Conservation (phyloP, 371 early-diverging fungal species). For the Mortierella sp. region DNA sequence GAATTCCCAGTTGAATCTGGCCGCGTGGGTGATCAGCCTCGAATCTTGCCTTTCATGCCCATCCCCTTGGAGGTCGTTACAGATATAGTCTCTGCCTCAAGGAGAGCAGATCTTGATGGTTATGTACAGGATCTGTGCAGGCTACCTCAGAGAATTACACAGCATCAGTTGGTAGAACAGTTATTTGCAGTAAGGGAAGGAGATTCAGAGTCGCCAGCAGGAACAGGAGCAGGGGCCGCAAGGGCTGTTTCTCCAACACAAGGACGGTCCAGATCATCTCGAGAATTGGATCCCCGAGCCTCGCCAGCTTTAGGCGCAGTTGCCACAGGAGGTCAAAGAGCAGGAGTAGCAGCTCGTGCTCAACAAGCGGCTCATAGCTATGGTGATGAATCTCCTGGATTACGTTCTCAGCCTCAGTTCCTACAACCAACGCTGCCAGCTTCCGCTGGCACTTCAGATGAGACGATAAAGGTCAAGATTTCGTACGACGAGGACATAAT, state of each 20-base stretch:
- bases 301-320: slow-evolving; percentile 15
- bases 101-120: slow-evolving; percentile 73
- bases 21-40: slow-evolving; percentile 66
- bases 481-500: slow-evolving; percentile 77
- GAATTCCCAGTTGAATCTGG: slow-evolving; percentile 84
- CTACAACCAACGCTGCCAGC: not conserved
- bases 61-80: slow-evolving; percentile 70
- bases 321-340: slow-evolving; percentile 10
- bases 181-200: slow-evolving; percentile 78
- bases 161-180: slow-evolving; percentile 65
- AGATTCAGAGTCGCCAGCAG: slow-evolving; percentile 68
- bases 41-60: slow-evolving; percentile 85
- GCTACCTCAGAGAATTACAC: slow-evolving; percentile 71
- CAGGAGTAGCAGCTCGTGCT: slow-evolving; percentile 9
- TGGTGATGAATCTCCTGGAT: slow-evolving; percentile 35
- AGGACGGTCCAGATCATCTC: slow-evolving; percentile 8
- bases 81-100: slow-evolving; percentile 69
- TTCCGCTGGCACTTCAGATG: slow-evolving; percentile 9
- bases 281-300: slow-evolving; percentile 20
- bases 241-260: slow-evolving; percentile 6
- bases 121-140: slow-evolving; percentile 76
- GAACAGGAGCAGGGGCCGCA: not conserved
- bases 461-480: slow-evolving; percentile 77
- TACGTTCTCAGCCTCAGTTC: slow-evolving; percentile 34
- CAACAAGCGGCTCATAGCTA: slow-evolving; percentile 20